A percentile compares a stretch with the other conserved stretches of the same genome.
phyloP scores from a whole-genome alignment of 768 basidiomycete species.

The Mycena alexandri region DNA sequence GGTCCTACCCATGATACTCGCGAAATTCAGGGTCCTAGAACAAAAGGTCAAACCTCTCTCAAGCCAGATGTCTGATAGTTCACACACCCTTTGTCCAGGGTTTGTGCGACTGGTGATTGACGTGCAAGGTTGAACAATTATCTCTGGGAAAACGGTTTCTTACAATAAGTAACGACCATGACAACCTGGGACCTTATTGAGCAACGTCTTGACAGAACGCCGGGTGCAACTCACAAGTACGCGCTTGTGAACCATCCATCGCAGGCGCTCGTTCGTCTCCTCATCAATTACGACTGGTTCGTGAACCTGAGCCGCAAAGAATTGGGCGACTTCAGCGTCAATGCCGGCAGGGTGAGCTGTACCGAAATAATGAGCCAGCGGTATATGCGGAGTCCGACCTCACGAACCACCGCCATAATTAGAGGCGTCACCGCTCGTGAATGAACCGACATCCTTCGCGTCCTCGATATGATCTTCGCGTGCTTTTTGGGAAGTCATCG shows the following conservation, averaged over 20 bases:
- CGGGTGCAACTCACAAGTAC: slow-evolving; percentile 49
- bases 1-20: slow-evolving; percentile 57
- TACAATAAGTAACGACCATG: slow-evolving; percentile 63
- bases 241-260: slow-evolving; percentile 62
- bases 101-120: slow-evolving; percentile 52
- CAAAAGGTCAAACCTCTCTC: slow-evolving; percentile 4
- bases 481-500: slow-evolving; percentile 19
- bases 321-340: slow-evolving; percentile 60
- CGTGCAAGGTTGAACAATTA: neutral
- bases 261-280: slow-evolving; percentile 55
- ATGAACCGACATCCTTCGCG: slow-evolving; percentile 50
- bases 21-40: slow-evolving; percentile 58
- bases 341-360: slow-evolving; percentile 48
- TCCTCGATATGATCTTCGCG: slow-evolving; percentile 37
- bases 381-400: neutral
- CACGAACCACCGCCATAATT: slow-evolving; percentile 22
- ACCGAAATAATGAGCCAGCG: slow-evolving; percentile 15
- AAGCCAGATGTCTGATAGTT: neutral
- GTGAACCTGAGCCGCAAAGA: slow-evolving; percentile 49
- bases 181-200: slow-evolving; percentile 35
- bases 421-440: slow-evolving; percentile 47
- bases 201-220: too few species aligned
- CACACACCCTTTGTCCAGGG: slow-evolving; percentile 59
- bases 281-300: slow-evolving; percentile 55
- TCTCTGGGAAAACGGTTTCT: slow-evolving; percentile 20